Evolutionary conservation across 1,284 basidiomycete species (phyloP).

Genomic region (Singerocomus rubriflavus): DNA sequence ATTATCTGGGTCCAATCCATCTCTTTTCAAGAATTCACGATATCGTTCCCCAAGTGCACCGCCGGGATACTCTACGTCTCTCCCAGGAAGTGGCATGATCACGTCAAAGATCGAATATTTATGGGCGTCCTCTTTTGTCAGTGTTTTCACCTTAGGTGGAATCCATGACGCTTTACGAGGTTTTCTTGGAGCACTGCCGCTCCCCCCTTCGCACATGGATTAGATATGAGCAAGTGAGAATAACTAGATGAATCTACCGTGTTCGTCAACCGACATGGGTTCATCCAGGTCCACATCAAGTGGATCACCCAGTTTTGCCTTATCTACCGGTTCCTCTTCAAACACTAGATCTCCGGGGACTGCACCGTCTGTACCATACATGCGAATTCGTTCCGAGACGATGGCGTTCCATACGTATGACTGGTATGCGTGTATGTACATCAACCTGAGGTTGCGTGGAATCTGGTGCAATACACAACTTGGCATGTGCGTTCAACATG

Average conservation of each 20-base stretch:
- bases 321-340: conserved; percentile 39
- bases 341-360: conserved; percentile 88
- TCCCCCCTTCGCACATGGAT: conserved; percentile 25
- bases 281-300: conserved; percentile 38
- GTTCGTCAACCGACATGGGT: conserved; percentile 37
- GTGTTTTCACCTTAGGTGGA: conserved; percentile 67
- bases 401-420: conserved; percentile 98
- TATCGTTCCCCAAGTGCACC: conserved; percentile 83
- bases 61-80: conserved; percentile 86
- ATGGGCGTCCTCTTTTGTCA: conserved; percentile 73
- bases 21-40: conserved; percentile 72
- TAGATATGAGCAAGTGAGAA: conserved; percentile 9
- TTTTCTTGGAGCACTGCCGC: conserved; percentile 34
- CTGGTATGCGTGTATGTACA: conserved; percentile 99
- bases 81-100: conserved; percentile 93
- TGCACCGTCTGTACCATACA: conserved; percentile 72
- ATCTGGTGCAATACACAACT: conserved; percentile 53
- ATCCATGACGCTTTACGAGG: conserved; percentile 52
- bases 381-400: conserved; percentile 86
- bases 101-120: conserved; percentile 91
- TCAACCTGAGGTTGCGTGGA: conserved; percentile 89
- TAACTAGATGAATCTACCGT: conserved; percentile 35
- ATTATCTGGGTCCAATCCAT: conserved; percentile 86
- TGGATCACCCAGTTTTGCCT: conserved; percentile 36
- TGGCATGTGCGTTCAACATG: background rate